Percentiles rank a stretch among this genome's conserved stretches.
phyloP scores from a whole-genome alignment of 2,329 filamentous ascomycete species.

The Fusarium scirpi region DNA sequence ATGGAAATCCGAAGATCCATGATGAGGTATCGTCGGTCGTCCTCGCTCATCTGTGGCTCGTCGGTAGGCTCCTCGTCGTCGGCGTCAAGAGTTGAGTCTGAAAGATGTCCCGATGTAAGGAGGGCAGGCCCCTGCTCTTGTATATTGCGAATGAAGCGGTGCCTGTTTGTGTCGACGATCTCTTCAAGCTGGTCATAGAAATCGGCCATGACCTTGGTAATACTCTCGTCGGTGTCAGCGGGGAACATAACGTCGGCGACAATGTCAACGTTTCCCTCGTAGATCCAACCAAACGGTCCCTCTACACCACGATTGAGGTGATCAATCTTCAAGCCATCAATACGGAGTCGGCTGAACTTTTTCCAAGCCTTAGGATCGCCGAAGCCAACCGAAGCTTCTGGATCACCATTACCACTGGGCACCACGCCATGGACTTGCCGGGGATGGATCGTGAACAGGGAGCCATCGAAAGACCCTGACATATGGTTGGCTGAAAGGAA shows the following conservation, averaged over 20 bases:
- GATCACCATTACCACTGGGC: constrained; percentile 63
- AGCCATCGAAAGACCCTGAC: constrained; percentile 95
- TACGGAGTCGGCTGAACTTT: constrained; percentile 91
- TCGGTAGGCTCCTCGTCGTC: constrained; percentile 13
- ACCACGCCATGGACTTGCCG: constrained; percentile 87
- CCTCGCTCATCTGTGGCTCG: constrained; percentile 50
- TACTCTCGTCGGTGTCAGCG: constrained; percentile 85
- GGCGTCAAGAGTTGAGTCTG: constrained; percentile 45
- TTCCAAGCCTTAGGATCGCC: constrained; percentile 85
- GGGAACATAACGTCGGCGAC: constrained; percentile 96
- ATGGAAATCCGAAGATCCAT: constrained; percentile 96
- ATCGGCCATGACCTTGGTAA: constrained; percentile 95
- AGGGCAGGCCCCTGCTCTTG: constrained; percentile 46
- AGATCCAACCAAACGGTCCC: constrained; percentile 97
- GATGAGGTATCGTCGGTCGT: constrained; percentile 83
- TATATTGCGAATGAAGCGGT: constrained; percentile 69
- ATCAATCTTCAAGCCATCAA: constrained; percentile 94
- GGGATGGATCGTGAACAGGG: constrained; percentile 96
- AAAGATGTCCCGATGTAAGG: constrained; percentile 51
- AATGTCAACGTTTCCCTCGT: constrained; percentile 96
- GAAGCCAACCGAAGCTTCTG: constrained; percentile 65
- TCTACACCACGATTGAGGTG: constrained; percentile 94
- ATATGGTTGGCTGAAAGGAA: constrained; percentile 95
- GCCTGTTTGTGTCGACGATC: constrained; percentile 83
- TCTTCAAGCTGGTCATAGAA: constrained; percentile 97